These are phyloP conservation scores for Hemileccinum rubropunctum DNA, from an alignment of 768 basidiomycete species.

Conservation along the genomic window DNA sequence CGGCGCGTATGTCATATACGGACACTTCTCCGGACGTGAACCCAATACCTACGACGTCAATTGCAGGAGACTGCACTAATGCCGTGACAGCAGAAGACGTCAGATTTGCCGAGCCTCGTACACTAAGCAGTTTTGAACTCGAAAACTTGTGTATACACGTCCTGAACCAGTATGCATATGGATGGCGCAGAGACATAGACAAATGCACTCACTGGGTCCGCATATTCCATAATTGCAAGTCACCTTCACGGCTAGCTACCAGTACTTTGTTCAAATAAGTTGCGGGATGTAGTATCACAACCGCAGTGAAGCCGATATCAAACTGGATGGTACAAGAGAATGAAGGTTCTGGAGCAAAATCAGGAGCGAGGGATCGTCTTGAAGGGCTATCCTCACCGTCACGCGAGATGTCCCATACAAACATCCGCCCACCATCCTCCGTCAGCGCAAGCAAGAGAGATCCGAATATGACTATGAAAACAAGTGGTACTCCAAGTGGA, in stretches of 20 bases:
- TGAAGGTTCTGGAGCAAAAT: conserved; percentile 18
- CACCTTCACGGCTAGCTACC: conserved; percentile 77
- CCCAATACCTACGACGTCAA: conserved; percentile 94
- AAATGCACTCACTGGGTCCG: conserved; percentile 60
- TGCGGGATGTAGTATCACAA: conserved; percentile 82
- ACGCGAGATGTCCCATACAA: conserved; percentile 69
- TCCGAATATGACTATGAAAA: conserved; percentile 76
- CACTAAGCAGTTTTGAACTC: conserved; percentile 48
- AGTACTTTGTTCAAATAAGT: conserved; percentile 97
- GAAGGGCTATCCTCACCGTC: conserved; percentile 45
- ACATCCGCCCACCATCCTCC: conserved; percentile 72
- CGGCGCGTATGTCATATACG: conserved; percentile 86
- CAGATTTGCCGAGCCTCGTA: conserved; percentile 29
- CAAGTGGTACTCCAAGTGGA: conserved; percentile 58
- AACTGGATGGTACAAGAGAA: conserved; percentile 66
- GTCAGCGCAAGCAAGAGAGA: conserved; percentile 75
- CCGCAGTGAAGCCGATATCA: conserved; percentile 83
- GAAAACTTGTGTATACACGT: conserved; percentile 81
- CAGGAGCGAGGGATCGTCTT: neutral
- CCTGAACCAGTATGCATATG: conserved; percentile 37
- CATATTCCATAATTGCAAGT: conserved; percentile 92
- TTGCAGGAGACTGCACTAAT: conserved; percentile 87
- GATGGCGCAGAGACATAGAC: neutral
- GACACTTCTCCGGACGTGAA: conserved; percentile 85
- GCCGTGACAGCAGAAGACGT: conserved; percentile 60